A percentile compares a stretch with the other conserved stretches of the same genome.
Evolutionary conservation across 2,329 filamentous ascomycete genomes (phyloP).

Genomic region (Trichoderma atrobrunneum): DNA sequence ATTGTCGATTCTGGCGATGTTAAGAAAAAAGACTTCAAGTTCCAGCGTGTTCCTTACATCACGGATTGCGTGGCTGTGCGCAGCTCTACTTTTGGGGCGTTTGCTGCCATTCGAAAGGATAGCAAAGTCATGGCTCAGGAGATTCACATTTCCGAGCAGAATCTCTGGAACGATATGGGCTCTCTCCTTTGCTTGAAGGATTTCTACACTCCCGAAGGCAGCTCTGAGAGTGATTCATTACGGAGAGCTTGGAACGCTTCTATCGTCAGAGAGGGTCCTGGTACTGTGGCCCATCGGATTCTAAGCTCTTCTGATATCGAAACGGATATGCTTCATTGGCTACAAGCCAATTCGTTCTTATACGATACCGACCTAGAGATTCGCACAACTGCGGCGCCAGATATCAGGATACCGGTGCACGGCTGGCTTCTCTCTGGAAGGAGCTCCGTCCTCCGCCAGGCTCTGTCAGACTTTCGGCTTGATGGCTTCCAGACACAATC

Average conservation of each 20-base stretch:
- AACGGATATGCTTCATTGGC: constrained; percentile 54
- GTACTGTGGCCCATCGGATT: constrained; percentile 49
- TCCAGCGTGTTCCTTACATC: constrained; percentile 82
- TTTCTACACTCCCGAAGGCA: constrained; percentile 48
- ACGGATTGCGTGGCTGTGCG: constrained; percentile 81
- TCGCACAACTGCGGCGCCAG: constrained; percentile 59
- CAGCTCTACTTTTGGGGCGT: constrained; percentile 86
- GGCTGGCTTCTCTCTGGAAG: constrained; percentile 75
- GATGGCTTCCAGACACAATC: constrained; percentile 23
- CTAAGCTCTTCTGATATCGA: constrained; percentile 66
- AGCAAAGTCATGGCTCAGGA: constrained; percentile 73
- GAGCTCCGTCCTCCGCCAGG: constrained; percentile 65
- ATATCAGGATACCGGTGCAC: constrained; percentile 75
- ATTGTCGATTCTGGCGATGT: constrained; percentile 48
- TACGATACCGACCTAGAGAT: constrained; percentile 45
- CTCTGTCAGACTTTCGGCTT: constrained; percentile 55
- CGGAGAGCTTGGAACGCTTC: constrained; percentile 42
- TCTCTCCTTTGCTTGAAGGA: constrained; percentile 66
- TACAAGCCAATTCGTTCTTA: constrained; percentile 41
- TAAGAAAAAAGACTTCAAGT: constrained; percentile 89
- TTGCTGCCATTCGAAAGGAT: constrained; percentile 81
- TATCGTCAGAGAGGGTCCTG: constrained; percentile 44
- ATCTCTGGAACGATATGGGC: constrained; percentile 70
- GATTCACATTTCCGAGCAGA: constrained; percentile 63
- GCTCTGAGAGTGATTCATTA: constrained; percentile 29